phyloP scores from a whole-genome alignment of 805 yeast genomes.

The Candida rishiriensis region DNA sequence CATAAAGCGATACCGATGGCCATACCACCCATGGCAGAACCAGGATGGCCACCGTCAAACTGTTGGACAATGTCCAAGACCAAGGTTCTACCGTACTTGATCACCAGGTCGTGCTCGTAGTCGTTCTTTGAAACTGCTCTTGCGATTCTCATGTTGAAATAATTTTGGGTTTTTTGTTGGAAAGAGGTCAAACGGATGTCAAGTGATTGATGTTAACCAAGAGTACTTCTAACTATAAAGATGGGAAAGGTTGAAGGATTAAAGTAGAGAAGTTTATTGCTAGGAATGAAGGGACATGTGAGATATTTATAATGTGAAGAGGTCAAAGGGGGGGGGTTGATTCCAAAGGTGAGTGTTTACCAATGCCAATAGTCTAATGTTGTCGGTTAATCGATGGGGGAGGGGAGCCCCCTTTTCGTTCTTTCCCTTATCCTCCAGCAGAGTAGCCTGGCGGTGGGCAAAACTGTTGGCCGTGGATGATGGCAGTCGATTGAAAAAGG shows the following conservation, averaged over 20 bases:
- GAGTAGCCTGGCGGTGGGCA: no score
- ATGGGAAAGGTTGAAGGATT: no score
- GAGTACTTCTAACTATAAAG: no score
- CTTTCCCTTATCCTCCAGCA: no score
- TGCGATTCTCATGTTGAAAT: slow-evolving; percentile 23
- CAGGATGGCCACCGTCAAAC: slow-evolving; percentile 80
- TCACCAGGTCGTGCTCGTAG: slow-evolving; percentile 24
- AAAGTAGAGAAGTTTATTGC: no score
- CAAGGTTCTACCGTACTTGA: slow-evolving; percentile 32
- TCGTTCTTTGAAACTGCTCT: slow-evolving; percentile 23
- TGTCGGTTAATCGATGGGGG: no score
- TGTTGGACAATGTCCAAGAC: slow-evolving; percentile 32
- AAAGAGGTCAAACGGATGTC: no score
- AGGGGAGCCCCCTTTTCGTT: no score
- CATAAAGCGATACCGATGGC: slow-evolving; percentile 88
- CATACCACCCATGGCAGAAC: slow-evolving; percentile 98
- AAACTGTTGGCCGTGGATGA: no score
- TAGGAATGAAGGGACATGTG: slow-evolving; percentile 1
- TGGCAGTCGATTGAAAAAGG: no score
- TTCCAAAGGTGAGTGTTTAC: not conserved
- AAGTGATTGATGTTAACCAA: not conserved
- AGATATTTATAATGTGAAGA: slow-evolving; percentile 9
- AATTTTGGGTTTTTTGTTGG: slow-evolving; percentile 5
- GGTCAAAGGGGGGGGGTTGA: not conserved
- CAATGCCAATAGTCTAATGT: no score